Base-by-base conservation (phyloP, 2,329 filamentous ascomycete genomes). In the Pseudonectria foliicola region DNA sequence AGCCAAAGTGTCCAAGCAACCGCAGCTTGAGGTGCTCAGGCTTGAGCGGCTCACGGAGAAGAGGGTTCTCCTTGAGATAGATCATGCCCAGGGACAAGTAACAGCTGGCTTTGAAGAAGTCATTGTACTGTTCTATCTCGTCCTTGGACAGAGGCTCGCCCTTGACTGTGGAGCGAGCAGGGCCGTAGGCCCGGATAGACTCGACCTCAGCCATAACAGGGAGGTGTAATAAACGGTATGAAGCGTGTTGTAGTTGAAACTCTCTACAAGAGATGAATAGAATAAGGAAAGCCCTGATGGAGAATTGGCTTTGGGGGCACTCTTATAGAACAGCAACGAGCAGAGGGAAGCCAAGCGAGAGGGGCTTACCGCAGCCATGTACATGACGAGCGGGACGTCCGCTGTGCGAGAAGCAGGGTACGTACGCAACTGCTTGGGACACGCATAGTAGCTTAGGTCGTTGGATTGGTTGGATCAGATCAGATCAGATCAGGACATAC, bases 31-130 rank as follows among this genome's bases (percentile, higher is more conserved):
- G 67, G 53, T 88, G 80, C 35, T 85, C 76, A 23, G 73, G 63
- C 47, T 75, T 75, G 44, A 86, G 68, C 2, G 81, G 80, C 47
- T 86, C 75, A 40, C 71, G 71, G 28, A 89, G 74, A 10, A 89
- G 70, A 11, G 82, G 80, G 44, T 89, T 89, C 26, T 81, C 70
- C 45, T 74, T 75, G 39, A 89, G 74, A 53, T 87, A 88, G 49
- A 89, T 82, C 84, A 89, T 88, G 42, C 82, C 84, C 32, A 88
- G 62, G 46, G 80, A 81, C 33, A 88, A 72, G 54, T 88, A 88
- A 54, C 86, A 63, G 45, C 78, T 82, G 35, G 82, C 82, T 44
- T 78, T 74, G 67, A 86, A 87, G 60, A 80, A 87, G 50, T 80
- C 77, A 53, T 80, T 78, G 59, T 78, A 80, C 57, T 81, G 76